Evolutionary conservation across 805 yeast genomes (phyloP).

Genomic region (Candida maris): DNA sequence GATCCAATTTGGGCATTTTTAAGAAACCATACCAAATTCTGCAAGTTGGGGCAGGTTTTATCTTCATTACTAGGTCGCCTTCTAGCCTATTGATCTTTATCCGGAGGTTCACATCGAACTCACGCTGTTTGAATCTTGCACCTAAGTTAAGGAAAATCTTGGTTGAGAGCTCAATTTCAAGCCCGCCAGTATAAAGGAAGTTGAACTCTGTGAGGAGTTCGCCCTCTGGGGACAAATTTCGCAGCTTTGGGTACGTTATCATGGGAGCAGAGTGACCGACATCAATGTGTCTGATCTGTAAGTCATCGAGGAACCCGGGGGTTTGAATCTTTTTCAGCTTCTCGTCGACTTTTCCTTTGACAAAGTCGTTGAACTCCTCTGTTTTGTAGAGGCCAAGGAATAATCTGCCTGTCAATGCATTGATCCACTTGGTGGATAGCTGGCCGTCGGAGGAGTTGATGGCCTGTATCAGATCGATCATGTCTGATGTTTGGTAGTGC

Average conservation of each 20-base stretch:
- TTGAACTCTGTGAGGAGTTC: conserved; percentile 57
- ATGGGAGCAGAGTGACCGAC: conserved; percentile 82
- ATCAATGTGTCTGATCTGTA: conserved; percentile 65
- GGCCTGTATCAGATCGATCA: conserved; percentile 69
- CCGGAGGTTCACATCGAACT: conserved; percentile 68
- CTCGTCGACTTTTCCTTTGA: conserved; percentile 58
- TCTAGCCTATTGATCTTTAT: conserved; percentile 64
- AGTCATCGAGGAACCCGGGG: conserved; percentile 85
- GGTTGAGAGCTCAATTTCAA: conserved; percentile 75
- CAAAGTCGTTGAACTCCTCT: conserved; percentile 52
- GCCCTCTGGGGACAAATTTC: conserved; percentile 78
- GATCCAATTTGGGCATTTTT: conserved; percentile 67
- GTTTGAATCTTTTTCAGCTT: conserved; percentile 76
- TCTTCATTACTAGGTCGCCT: conserved; percentile 65
- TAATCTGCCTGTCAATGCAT: conserved; percentile 79
- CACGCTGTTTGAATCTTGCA: conserved; percentile 65
- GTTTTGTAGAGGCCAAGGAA: conserved; percentile 78
- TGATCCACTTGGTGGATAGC: conserved; percentile 82
- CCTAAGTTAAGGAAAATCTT: conserved; percentile 75
- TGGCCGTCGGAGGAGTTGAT: conserved; percentile 82
- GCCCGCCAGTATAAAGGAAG: conserved; percentile 70
- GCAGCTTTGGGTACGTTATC: conserved; percentile 66
- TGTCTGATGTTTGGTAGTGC: conserved; percentile 66
- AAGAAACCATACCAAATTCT: conserved; percentile 90
- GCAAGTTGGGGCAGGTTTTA: conserved; percentile 89